Evolutionary conservation across 208 protist species (phyloP), one percentile per base, ranked within the genome.

Genomic region (Acanthamoeba lenticulata): DNA sequence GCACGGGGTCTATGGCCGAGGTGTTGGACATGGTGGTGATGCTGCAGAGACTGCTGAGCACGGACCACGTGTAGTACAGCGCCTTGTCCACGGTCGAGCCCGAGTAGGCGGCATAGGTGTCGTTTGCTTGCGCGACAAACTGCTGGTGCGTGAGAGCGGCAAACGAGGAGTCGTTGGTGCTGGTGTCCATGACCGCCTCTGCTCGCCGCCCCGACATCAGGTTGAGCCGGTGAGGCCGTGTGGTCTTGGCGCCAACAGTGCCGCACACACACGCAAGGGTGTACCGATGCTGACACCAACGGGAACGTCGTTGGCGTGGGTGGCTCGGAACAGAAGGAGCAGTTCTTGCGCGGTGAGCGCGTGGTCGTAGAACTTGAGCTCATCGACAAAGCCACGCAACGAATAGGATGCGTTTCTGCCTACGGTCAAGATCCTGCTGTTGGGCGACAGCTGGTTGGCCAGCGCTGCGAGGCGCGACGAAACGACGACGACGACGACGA

Each of bases 361-460:
- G 40, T 79, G 69, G 24, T 79, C 69, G 19, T 79, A 79, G 69
- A 79, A 45, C 36, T 79, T 79, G 69, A 79, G 69, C 24, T 79
- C 69, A 7, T 79, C 69, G 69, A 79, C 0, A 21, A 45, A 79
- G 9, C 69, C 69, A 29, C 69, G 69, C 19, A 79, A 32, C 32
- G 69, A 45, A 45, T 45, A 45, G 17, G 36, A 32, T 4, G 52
- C 52, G 21, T 60, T 60, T n/a, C n/a, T n/a, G 52, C 52, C 52
- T 11, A 60, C 52, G 52, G 11, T 27, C 15, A 60, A 21, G 52
- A 21, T 60, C 11, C 1, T 45, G 38, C 6, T 13, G 11, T 21
- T 9, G 21, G n/a, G n/a, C 7, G 2, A 47, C 34, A 79, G 17
- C 69, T 19, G 19, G 24, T 45, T 24, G 32, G 69, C 5, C 36